Percentiles rank a stretch among this genome's conserved stretches.
phyloP scores from a whole-genome alignment of 805 yeast species.

The Starmerella vitae region DNA sequence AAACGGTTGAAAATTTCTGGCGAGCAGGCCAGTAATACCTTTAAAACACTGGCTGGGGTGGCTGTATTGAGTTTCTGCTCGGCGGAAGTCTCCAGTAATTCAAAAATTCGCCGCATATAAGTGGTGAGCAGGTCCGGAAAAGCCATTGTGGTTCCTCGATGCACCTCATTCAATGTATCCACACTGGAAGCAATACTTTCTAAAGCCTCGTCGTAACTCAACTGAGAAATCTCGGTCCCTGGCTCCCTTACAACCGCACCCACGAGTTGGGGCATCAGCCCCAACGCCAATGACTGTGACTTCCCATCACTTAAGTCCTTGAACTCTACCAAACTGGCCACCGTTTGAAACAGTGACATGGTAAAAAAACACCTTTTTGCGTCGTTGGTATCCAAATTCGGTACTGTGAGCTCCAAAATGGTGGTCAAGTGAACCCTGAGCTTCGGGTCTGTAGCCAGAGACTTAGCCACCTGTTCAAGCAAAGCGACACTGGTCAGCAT shows the following conservation, averaged over 20 bases:
- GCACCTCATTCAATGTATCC: constrained; percentile 40
- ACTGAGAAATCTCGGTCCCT: no score
- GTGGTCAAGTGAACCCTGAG: constrained; percentile 71
- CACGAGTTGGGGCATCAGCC: constrained; percentile 13
- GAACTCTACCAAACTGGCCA: constrained; percentile 62
- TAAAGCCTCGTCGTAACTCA: no score
- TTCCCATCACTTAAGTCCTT: constrained; percentile 35
- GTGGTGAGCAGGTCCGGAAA: constrained; percentile 47
- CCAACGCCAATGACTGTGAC: constrained; percentile 7
- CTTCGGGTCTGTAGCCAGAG: constrained; percentile 46
- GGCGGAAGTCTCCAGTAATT: constrained; percentile 42
- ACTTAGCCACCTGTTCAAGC: constrained; percentile 50
- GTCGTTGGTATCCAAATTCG: constrained; percentile 85
- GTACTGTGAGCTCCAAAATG: constrained; percentile 51
- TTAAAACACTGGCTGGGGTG: constrained; percentile 10
- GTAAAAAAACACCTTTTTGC: constrained; percentile 56
- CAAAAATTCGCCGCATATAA: constrained; percentile 46
- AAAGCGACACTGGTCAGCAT: constrained; percentile 58
- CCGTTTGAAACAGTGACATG: constrained; percentile 52
- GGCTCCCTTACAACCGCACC: no score
- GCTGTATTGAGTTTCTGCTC: constrained; percentile 12
- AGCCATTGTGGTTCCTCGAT: constrained; percentile 57
- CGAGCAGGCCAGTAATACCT: constrained; percentile 18
- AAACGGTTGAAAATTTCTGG: constrained; percentile 22
- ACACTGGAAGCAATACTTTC: constrained; percentile 27